Evolutionary conservation across 2,329 filamentous ascomycete species (phyloP).

Genomic region (Lecanosticta acicola): DNA sequence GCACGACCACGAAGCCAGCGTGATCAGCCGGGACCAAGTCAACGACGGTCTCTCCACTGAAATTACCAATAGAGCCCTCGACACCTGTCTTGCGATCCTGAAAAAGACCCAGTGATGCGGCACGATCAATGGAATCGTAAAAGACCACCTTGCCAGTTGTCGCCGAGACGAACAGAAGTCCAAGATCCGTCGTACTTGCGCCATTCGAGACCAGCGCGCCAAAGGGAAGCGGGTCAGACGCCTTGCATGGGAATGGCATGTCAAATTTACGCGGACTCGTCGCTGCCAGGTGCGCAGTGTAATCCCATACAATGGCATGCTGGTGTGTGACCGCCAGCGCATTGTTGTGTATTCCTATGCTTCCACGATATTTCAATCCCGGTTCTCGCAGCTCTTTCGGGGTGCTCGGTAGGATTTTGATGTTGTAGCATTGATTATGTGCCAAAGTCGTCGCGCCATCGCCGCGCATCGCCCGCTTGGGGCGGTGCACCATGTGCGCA

Average conservation of each 20-base stretch:
- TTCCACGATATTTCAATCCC: constrained; percentile 54
- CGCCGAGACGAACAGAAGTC: constrained; percentile 80
- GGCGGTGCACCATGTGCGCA: constrained; percentile 23
- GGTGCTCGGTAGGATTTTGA: constrained; percentile 76
- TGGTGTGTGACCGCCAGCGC: constrained; percentile 75
- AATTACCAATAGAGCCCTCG: constrained; percentile 65
- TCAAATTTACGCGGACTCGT: constrained; percentile 76
- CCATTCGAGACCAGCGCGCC: constrained; percentile 77
- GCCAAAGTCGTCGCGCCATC: constrained; percentile 48
- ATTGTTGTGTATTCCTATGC: constrained; percentile 16
- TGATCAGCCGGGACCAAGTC: constrained; percentile 79
- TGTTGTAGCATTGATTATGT: constrained; percentile 76
- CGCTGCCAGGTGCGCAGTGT: constrained; percentile 57
- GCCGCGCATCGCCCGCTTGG: constrained; percentile 29
- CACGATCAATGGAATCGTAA: constrained; percentile 91
- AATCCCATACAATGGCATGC: constrained; percentile 86
- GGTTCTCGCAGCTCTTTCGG: constrained; percentile 64
- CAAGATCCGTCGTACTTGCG: constrained; percentile 71
- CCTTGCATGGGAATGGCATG: constrained; percentile 65
- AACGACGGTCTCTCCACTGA: constrained; percentile 70
- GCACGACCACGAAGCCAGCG: constrained; percentile 76
- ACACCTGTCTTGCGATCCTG: constrained; percentile 75
- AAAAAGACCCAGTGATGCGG: constrained; percentile 75
- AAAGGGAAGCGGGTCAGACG: constrained; percentile 68
- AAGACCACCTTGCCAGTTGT: constrained; percentile 80